These are phyloP conservation scores for Onygenales sp. DNA, from an alignment of 2,329 filamentous ascomycete genomes.

Conservation along the genomic window DNA sequence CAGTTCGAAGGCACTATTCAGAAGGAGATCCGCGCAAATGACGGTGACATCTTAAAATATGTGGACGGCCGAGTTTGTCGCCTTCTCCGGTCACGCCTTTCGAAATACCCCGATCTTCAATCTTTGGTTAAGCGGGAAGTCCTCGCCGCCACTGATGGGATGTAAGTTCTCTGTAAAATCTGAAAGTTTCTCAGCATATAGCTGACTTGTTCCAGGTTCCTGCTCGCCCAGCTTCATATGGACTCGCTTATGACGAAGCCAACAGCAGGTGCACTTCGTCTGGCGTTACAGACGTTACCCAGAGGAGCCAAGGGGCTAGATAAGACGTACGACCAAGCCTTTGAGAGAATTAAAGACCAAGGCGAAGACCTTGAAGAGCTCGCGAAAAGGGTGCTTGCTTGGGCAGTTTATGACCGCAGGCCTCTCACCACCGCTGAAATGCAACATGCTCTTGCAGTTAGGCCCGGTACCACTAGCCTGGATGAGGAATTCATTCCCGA, in stretches of 20 bases:
- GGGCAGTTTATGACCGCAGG: neutral
- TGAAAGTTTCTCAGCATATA: neutral
- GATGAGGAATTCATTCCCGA: neutral
- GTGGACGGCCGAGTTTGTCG: constrained; percentile 7
- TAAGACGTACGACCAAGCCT: constrained; percentile 32
- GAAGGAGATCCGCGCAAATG: neutral
- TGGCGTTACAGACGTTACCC: constrained; percentile 22
- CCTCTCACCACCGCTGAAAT: neutral
- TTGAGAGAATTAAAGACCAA: constrained; percentile 15
- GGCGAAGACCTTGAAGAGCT: neutral
- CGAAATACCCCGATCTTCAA: constrained; percentile 4
- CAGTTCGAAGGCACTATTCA: neutral
- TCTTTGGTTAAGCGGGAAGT: constrained; percentile 9
- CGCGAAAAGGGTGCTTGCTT: neutral
- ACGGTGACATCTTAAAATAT: neutral
- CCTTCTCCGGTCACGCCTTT: constrained; percentile 5
- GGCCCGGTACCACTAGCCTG: neutral
- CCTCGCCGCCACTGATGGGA: constrained; percentile 10
- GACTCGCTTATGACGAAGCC: constrained; percentile 12
- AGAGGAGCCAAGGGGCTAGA: constrained; percentile 25
- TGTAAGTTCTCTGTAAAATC: constrained; percentile 14
- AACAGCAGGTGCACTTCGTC: constrained; percentile 22
- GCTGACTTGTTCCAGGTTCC: constrained; percentile 15
- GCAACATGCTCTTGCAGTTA: neutral
- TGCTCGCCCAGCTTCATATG: constrained; percentile 17